These are phyloP conservation scores for Candida alai DNA, from an alignment of 805 yeast species.

Conservation along the genomic window DNA sequence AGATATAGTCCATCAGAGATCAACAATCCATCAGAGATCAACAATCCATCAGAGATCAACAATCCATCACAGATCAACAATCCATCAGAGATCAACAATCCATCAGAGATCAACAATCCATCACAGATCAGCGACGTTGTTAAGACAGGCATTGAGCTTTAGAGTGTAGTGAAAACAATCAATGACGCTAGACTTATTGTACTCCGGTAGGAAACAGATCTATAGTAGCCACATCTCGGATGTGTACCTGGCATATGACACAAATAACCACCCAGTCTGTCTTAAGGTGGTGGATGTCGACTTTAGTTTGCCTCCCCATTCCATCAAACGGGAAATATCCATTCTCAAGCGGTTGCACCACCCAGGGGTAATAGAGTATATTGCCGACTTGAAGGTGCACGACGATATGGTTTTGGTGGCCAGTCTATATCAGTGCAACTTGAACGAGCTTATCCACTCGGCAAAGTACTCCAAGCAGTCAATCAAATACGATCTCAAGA, in stretches of 20 bases:
- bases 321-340: slow-evolving; percentile 27
- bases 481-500: slow-evolving; percentile 22
- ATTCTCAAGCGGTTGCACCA: slow-evolving; percentile 20
- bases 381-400: slow-evolving; percentile 18
- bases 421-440: slow-evolving; percentile 25
- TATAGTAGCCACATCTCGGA: slow-evolving; percentile 34
- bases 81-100: too few relatives aligned
- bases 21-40: too few relatives aligned
- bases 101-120: too few relatives aligned
- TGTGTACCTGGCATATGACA: slow-evolving; percentile 24
- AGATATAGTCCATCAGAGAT: too few relatives aligned
- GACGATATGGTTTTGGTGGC: slow-evolving; percentile 36
- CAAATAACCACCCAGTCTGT: slow-evolving; percentile 17
- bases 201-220: slow-evolving; percentile 18
- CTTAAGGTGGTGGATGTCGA: slow-evolving; percentile 39
- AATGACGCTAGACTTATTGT: slow-evolving; percentile 9
- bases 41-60: too few relatives aligned
- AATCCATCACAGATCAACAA: too few relatives aligned
- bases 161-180: too few relatives aligned
- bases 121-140: too few relatives aligned
- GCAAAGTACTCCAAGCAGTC: slow-evolving; percentile 15
- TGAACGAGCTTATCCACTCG: slow-evolving; percentile 19
- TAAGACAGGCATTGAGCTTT: too few relatives aligned
- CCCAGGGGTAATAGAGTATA: slow-evolving; percentile 14
- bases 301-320: slow-evolving; percentile 33